Conservation (phyloP, 2,329 filamentous ascomycete species). For the Raffaelea ambrosiae region DNA sequence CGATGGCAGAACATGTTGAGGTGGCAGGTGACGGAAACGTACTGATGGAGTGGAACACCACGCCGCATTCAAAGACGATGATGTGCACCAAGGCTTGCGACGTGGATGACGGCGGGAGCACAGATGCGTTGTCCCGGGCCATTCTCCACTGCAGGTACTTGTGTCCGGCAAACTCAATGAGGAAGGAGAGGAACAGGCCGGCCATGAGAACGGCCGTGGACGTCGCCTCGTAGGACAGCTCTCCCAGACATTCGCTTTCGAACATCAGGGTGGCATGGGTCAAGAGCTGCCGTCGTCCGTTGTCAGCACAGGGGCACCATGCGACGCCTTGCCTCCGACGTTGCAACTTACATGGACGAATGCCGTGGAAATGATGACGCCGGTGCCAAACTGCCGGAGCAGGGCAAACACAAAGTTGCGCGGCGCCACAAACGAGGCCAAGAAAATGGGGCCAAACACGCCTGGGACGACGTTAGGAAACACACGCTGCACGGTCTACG, state of each 20-base stretch:
- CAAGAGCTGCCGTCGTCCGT: slow-evolving; percentile 42
- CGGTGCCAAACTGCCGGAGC: slow-evolving; percentile 67
- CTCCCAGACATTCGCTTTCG: slow-evolving; percentile 57
- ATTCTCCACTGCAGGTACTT: not conserved
- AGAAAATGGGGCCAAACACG: slow-evolving; percentile 59
- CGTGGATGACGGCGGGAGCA: slow-evolving; percentile 26
- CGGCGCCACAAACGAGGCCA: slow-evolving; percentile 47
- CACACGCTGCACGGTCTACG: not conserved
- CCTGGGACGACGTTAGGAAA: slow-evolving; percentile 12
- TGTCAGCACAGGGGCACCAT: too few relatives aligned
- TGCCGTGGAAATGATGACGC: slow-evolving; percentile 63
- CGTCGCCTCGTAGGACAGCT: slow-evolving; percentile 58
- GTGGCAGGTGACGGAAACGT: too few relatives aligned
- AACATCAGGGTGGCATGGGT: slow-evolving; percentile 70
- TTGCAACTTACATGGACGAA: slow-evolving; percentile 38
- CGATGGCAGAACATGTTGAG: too few relatives aligned
- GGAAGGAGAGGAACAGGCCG: slow-evolving; percentile 63
- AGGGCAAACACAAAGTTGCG: slow-evolving; percentile 47
- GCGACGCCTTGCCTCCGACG: too few relatives aligned
- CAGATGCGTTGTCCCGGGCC: slow-evolving; percentile 34
- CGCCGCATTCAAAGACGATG: slow-evolving; percentile 62
- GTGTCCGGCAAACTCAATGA: slow-evolving; percentile 57
- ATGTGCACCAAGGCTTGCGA: slow-evolving; percentile 48
- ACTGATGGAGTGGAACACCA: slow-evolving; percentile 67
- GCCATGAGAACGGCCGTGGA: slow-evolving; percentile 66